Evolutionary conservation across 2,329 filamentous ascomycete species (phyloP).

Genomic region (Tolypocladium nubicola): DNA sequence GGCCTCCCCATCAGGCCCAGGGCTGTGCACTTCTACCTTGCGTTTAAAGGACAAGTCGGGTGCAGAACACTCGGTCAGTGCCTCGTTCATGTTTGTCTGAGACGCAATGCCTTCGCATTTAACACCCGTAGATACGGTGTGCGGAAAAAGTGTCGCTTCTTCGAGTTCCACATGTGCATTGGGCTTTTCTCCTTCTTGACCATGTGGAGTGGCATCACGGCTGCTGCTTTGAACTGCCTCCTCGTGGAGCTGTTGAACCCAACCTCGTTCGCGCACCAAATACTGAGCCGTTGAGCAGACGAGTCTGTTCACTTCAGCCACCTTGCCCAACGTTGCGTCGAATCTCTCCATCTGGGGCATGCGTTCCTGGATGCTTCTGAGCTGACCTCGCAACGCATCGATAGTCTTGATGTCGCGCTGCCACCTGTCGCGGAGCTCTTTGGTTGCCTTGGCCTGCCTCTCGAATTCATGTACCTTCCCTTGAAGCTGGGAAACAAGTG

Average conservation of each 20-base stretch:
- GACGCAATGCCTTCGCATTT: neutral
- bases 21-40: conserved; percentile 22
- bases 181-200: neutral
- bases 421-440: conserved; percentile 14
- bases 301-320: conserved; percentile 14
- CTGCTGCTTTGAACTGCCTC: neutral
- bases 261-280: conserved; percentile 15
- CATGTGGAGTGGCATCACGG: neutral
- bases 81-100: neutral
- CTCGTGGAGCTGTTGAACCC: conserved; percentile 15
- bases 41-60: conserved; percentile 8
- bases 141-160: neutral
- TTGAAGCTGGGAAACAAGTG: conserved; percentile 4
- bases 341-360: conserved; percentile 14
- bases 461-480: conserved; percentile 12
- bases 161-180: neutral
- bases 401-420: conserved; percentile 16
- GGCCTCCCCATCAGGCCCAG: conserved; percentile 9
- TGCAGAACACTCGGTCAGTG: neutral
- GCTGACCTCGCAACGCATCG: conserved; percentile 11
- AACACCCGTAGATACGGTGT: neutral
- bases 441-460: conserved; percentile 7
- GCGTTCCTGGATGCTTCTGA: conserved; percentile 12
- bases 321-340: conserved; percentile 13
- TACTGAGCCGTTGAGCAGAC: conserved; percentile 18